Base-by-base conservation (phyloP, 2,329 filamentous ascomycete species). In the Septoria linicola region DNA sequence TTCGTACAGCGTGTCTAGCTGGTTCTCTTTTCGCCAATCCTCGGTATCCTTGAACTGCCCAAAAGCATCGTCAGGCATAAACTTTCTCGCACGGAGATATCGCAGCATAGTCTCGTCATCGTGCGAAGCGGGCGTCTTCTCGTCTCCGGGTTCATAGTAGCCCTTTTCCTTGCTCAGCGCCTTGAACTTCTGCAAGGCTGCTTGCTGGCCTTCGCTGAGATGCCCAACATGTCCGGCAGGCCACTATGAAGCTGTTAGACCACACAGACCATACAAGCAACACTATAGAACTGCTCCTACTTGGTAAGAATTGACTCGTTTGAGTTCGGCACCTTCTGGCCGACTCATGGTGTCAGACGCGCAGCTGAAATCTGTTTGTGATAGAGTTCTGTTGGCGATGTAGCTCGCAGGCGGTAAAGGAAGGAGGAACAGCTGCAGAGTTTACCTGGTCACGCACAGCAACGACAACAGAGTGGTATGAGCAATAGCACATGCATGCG, bases 1-100 rank as follows among this genome's bases (percentile, higher is more conserved):
- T 67, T 87, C 81, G 73, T 96, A 96, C 31, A 96, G 76, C 37
- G 82, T 76, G 55, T 90, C 82, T 41, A 96, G 80, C 59, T 88
- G 77, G 69, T 92, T 92, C 56, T 87, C 83, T 60, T 81, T 81
- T 54, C 91, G 83, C 88, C 91, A 96, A 52, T 88, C 82, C 70
- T 95, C 89, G 0, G 90, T 96, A 48, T 90, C 88, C 64, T 85
- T 84, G 73, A 96, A 95, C 72, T 96, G 91, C 53, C 75, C 79
- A 67, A 85, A 85, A 10, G 91, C 91, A 60, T 92, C 89, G 59
- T 83, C 73, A 8, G 88, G 80, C 21, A 85, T 74, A 76, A 92
- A 96, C 70, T 84, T 87, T 50, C 91, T 83, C 27, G 91, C 91
- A 63, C 91, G 87, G 43, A 96, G 77, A 70, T 87, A 96, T 54